Base-by-base conservation (phyloP, 2,329 filamentous ascomycete species). In the Furcasterigmium furcatum region DNA sequence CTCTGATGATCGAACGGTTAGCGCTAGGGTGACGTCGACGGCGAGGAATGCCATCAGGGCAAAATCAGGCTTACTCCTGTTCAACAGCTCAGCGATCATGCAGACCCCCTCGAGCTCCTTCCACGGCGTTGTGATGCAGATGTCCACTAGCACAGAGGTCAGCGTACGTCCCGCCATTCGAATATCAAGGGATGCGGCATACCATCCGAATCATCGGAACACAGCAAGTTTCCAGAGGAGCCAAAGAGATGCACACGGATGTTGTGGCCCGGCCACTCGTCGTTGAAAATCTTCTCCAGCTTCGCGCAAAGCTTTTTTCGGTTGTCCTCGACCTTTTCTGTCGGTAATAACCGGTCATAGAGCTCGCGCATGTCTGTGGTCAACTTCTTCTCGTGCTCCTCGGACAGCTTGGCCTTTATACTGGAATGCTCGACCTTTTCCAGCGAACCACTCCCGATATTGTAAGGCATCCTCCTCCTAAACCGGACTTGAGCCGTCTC, bases 141-240 rank as follows among this genome's bases (percentile, higher is more conserved):
- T 92, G 64, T 99, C 94, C 63, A 99, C 92, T 96, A 38, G 21
- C 49, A 24, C 45, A 7, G 36, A 16, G 25, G 65, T 72, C 50
- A 73, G 67, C 51, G 32, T 22, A n/a, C n/a, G n/a, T n/a, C n/a
- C n/a, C n/a, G n/a, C n/a, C n/a, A n/a, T n/a, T 27, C 12, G 24
- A 12, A 27, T 27, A 27, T 27, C 24, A 7, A 27, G 7, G 24
- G 7, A 41, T 41, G 16, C 9, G 27, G 73, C 84, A 58, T 73
- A 96, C 91, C 89, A 72, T 99, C 94, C 43, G 94, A 99, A 61
- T 96, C 91, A 65, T 90, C 91, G 27, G 92, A 96, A 67, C 91
- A 96, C 46, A 99, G 73, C 64, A 94, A 72, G 66, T 99, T 99
- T 40, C 94, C 94, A 5, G 94, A 97, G 5, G 94, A 97, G n/a